Base-by-base conservation (phyloP, 2,329 filamentous ascomycete species). In the Venturia asperata region DNA sequence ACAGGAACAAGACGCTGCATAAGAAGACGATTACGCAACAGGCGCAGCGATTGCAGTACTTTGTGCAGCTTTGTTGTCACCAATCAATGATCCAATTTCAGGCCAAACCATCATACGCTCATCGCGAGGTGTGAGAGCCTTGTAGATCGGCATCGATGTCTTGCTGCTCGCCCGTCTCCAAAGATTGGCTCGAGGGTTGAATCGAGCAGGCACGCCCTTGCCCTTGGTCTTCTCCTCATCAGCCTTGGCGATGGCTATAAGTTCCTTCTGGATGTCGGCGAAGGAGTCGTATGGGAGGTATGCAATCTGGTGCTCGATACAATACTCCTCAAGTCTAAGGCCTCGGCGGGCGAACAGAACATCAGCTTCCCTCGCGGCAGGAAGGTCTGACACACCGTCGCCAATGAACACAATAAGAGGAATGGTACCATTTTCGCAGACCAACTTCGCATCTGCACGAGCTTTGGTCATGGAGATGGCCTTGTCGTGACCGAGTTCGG, bases 331-430 rank as follows among this genome's bases (percentile, higher is more conserved):
- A 19, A 89, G 77, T 1, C 83, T 77, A 47, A 89, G 77, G 0
- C 86, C 86, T n/a, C 82, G 80, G 13, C 86, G 81, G 0, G 87
- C 86, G 70, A 89, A 89, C 13, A 89, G 81, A 0, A 89, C 83
- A 70, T 89, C 87, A 1, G 86, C 85, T 71, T 89, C 81, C 39
- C 85, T 79, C 0, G 87, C 86, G 2, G 86, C 86, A 0, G 87
- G 81, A 1, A 89, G 79, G 70, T 89, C 87, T 0, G 84, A 87
- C 6, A 89, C 85, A 27, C 86, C 87, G 70, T 89, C 87, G 61
- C 87, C 86, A 68, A 89, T 87, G 75, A 89, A 89, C 63, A 89
- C 78, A 69, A 89, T 87, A 63, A 88, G 77, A 0, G 86, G 86
- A 60, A 88, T 81, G 2, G 84, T 83, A 65, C 83, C 85, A 66